Percentiles rank a stretch among this genome's conserved stretches.
Evolutionary conservation across 495 filamentous ascomycete genomes (phyloP).

Genomic region (Penicillium pancosmium): DNA sequence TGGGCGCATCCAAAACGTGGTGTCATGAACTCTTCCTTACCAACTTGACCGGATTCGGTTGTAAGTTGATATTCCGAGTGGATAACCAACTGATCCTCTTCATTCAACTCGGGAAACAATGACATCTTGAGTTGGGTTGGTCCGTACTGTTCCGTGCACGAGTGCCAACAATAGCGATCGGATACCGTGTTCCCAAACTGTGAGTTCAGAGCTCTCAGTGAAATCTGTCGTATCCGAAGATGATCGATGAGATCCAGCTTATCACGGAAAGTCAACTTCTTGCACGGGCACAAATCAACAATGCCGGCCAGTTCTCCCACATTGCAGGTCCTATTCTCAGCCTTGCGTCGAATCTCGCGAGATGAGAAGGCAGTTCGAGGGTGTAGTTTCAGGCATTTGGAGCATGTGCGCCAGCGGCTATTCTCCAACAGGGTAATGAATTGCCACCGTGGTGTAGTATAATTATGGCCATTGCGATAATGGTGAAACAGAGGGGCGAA

Average conservation of each 20-base stretch:
- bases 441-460: constrained; percentile 45
- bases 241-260: constrained; percentile 43
- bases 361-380: constrained; percentile 40
- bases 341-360: constrained; percentile 39
- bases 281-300: constrained; percentile 52
- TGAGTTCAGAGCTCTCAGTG: constrained; percentile 29
- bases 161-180: constrained; percentile 49
- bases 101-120: constrained; percentile 43
- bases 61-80: constrained; percentile 47
- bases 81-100: constrained; percentile 36
- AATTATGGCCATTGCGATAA: constrained; percentile 46
- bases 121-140: constrained; percentile 41
- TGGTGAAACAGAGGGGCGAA: constrained; percentile 52
- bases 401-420: constrained; percentile 43
- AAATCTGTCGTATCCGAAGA: constrained; percentile 35
- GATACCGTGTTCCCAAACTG: constrained; percentile 35
- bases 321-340: constrained; percentile 42
- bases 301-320: constrained; percentile 46
- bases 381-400: constrained; percentile 49
- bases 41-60: constrained; percentile 41
- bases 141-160: constrained; percentile 47
- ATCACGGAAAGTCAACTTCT: constrained; percentile 49
- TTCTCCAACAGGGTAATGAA: constrained; percentile 46
- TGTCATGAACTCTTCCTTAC: constrained; percentile 47
- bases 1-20: constrained; percentile 51